These are phyloP conservation scores for Posidonia australis DNA, from an alignment of 106 monocot genomes.

Conservation along the genomic window DNA sequence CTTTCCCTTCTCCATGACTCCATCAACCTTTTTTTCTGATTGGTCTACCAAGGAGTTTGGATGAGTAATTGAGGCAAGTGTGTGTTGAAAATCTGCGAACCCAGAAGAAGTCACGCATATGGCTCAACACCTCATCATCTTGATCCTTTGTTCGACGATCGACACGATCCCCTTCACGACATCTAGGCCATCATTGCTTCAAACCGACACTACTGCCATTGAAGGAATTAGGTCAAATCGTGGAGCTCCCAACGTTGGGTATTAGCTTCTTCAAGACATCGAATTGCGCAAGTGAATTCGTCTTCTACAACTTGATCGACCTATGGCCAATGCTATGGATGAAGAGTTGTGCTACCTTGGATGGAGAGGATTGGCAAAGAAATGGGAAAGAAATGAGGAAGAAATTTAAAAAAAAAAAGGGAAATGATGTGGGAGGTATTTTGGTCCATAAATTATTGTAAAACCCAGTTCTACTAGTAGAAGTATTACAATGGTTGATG, in stretches of 20 bases:
- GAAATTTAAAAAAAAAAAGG: too few species aligned
- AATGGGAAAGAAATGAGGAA: too few species aligned
- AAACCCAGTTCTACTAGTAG: too few species aligned
- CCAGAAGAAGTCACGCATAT: constrained; percentile 44
- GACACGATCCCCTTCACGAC: constrained; percentile 34
- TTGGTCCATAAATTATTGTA: too few species aligned
- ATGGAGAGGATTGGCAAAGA: constrained; percentile 3
- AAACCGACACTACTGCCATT: neutral
- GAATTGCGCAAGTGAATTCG: constrained; percentile 15
- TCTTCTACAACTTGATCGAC: constrained; percentile 18
- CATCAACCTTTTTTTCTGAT: too few species aligned
- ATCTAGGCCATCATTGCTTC: constrained; percentile 44
- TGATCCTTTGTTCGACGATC: constrained; percentile 34
- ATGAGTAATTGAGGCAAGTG: constrained; percentile 58
- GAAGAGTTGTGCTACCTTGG: neutral
- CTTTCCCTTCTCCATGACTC: too few species aligned
- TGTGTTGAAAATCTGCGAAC: constrained; percentile 55
- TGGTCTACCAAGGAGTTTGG: constrained; percentile 29
- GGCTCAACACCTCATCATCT: constrained; percentile 29
- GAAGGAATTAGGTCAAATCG: constrained; percentile 35
- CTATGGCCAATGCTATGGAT: constrained; percentile 15
- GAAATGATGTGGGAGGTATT: too few species aligned
- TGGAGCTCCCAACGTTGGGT: constrained; percentile 29
- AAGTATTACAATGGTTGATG: too few species aligned
- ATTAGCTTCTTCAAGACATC: constrained; percentile 8